Conservation (phyloP, 805 yeast genomes). For the Cyberlindnera americana region DNA sequence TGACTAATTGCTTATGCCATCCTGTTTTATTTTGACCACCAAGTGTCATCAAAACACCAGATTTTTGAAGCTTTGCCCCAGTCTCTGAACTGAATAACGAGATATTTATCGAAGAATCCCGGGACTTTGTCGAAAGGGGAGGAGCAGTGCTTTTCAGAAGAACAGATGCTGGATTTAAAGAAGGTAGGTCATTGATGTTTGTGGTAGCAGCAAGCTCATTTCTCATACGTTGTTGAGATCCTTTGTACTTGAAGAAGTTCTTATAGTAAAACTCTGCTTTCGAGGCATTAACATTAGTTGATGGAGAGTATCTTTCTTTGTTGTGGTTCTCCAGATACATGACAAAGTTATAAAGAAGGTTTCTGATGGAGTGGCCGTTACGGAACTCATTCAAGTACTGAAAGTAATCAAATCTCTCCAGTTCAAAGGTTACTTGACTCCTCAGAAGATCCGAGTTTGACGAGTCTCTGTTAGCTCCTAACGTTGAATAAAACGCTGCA, state of each 20-base stretch:
- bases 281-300: conserved; percentile 5
- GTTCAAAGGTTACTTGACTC: conserved; percentile 36
- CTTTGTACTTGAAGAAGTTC: conserved; percentile 13
- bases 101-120: neutral
- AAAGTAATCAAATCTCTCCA: conserved; percentile 43
- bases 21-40: conserved; percentile 28
- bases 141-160: neutral
- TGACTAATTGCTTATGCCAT: conserved; percentile 92
- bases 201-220: conserved; percentile 6
- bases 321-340: conserved; percentile 10
- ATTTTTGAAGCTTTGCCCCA: neutral
- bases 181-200: neutral
- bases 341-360: conserved; percentile 13
- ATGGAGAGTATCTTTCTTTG: neutral
- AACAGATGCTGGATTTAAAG: conserved; percentile 5
- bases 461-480: neutral
- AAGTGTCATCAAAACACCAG: conserved; percentile 13
- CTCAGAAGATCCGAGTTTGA: conserved; percentile 35
- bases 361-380: conserved; percentile 24
- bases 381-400: conserved; percentile 33
- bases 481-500: conserved; percentile 11
- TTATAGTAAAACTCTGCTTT: conserved; percentile 14
- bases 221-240: conserved; percentile 10
- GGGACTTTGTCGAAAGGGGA: neutral
- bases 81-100: neutral